phyloP scores from a whole-genome alignment of 352 stramenopile species.

The Phytophthora tentaculata region DNA sequence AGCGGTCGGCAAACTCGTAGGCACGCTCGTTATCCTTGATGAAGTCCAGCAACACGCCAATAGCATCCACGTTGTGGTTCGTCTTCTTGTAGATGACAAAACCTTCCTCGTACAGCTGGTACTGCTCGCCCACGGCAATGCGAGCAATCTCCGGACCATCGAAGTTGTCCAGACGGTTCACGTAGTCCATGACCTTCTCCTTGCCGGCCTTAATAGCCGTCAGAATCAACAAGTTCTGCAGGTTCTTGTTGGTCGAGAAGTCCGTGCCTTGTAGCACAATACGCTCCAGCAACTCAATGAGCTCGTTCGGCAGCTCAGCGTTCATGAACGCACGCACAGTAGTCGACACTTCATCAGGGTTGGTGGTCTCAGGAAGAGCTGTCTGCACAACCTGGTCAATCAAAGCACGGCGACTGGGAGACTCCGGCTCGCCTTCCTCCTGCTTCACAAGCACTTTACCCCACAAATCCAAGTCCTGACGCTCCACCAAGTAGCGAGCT shows the following conservation, averaged over 20 bases:
- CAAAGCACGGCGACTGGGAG: slow-evolving; percentile 93
- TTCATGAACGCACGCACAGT: slow-evolving; percentile 99
- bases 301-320: slow-evolving; percentile 97
- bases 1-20: slow-evolving; percentile 99
- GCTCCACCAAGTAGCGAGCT: slow-evolving; percentile 98
- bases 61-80: slow-evolving; percentile 96
- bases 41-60: slow-evolving; percentile 93
- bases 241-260: slow-evolving; percentile 99
- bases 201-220: slow-evolving; percentile 99
- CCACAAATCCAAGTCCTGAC: slow-evolving; percentile 99
- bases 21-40: slow-evolving; percentile 99
- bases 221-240: slow-evolving; percentile 99
- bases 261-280: slow-evolving; percentile 99
- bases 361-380: slow-evolving; percentile 98
- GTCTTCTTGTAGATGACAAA: slow-evolving; percentile 99
- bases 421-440: slow-evolving; percentile 92
- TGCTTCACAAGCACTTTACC: slow-evolving; percentile 94
- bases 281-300: slow-evolving; percentile 99
- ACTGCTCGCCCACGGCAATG: slow-evolving; percentile 98
- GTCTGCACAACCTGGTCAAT: slow-evolving; percentile 99
- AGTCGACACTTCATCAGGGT: slow-evolving; percentile 99
- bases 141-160: slow-evolving; percentile 99
- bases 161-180: slow-evolving; percentile 99
- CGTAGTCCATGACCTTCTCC: slow-evolving; percentile 99
- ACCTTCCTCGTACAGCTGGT: slow-evolving; percentile 99